Evolutionary conservation across 1,284 basidiomycete species (phyloP), one percentile per base, ranked within the genome.

Genomic region (Fomitiporia mediterranea): DNA sequence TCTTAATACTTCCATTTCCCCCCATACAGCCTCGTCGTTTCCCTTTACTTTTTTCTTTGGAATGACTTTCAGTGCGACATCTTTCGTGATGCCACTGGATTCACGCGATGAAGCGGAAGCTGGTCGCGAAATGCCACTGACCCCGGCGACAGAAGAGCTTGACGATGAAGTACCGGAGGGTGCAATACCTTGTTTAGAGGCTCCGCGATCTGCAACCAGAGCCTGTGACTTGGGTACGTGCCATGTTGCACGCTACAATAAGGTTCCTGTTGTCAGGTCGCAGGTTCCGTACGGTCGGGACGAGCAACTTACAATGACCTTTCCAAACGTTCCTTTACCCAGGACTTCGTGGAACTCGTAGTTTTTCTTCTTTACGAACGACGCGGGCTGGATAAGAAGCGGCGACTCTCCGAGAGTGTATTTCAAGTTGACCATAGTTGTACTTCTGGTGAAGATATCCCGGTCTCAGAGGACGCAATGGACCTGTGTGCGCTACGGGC

Each of bases 11-110:
- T 91, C 83, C 84, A 96, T 94, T 73, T 98, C 94, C 42, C 83
- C 79, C 84, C 89, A 91, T 0, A 95, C 91, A 59, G 82, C 85
- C 51, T 75, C 81, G 69, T 91, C 89, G 62, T 92, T 92, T 9
- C 88, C 91, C 70, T 91, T 94, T 61, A 95, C 89, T 65, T 90
- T 90, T 72, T 94, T 94, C 78, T 94, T 94, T 8, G 88, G 78
- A 50, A 96, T 94, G 60, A 94, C 81, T 72, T 94, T 94, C 51
- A 94, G 72, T 15, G 93, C 93, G 2, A 95, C 91, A 3, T 92
- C 86, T 64, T 86, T 82, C 47, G 73, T 78, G 53, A 79, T 65
- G 3, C 65, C 64, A 2, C 62, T 57, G 21, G 34, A 37, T 37
- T 57, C 63, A 21, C 21, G 34, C 23, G 35, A 28, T 13, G 55